Evolutionary conservation across 306 rosid species (phyloP).

Genomic region (Cicer cuneatum): DNA sequence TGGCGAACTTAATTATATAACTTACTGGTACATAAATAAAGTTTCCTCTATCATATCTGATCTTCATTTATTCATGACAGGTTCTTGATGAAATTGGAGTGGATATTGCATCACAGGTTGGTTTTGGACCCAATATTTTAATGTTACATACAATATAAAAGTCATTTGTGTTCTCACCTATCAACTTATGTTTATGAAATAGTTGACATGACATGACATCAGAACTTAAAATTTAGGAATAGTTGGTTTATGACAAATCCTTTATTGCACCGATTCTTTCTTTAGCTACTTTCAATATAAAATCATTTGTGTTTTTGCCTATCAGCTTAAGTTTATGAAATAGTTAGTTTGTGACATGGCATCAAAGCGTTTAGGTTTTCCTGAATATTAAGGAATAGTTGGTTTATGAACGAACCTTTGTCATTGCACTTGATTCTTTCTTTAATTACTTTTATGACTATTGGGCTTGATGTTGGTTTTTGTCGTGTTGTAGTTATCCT

Average conservation of each 20-base stretch:
- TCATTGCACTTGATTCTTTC: slow-evolving; percentile 21
- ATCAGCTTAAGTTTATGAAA: neutral
- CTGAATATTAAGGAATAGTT: neutral
- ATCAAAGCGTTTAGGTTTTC: neutral
- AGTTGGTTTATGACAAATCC: neutral
- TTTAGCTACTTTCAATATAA: neutral
- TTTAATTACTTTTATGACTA: slow-evolving; percentile 25
- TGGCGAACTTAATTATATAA: slow-evolving; percentile 30
- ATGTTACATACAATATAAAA: neutral
- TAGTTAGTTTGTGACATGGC: neutral
- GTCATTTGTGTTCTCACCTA: neutral
- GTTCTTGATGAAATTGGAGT: slow-evolving; percentile 99
- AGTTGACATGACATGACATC: neutral
- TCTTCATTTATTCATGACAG: slow-evolving; percentile 52
- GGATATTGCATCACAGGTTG: slow-evolving; percentile 96
- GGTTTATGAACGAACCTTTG: neutral
- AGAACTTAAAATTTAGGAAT: neutral
- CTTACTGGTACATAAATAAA: slow-evolving; percentile 6
- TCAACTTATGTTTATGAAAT: neutral
- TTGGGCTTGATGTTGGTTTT: slow-evolving; percentile 34
- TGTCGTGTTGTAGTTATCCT: slow-evolving; percentile 67
- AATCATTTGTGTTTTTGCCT: neutral
- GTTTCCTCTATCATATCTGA: slow-evolving; percentile 7
- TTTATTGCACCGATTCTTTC: too few species aligned
- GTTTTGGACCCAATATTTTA: slow-evolving; percentile 40